These are phyloP conservation scores for Raphidocelis subcapitata DNA, from an alignment of 139 green algal genomes.

Conservation along the genomic window DNA sequence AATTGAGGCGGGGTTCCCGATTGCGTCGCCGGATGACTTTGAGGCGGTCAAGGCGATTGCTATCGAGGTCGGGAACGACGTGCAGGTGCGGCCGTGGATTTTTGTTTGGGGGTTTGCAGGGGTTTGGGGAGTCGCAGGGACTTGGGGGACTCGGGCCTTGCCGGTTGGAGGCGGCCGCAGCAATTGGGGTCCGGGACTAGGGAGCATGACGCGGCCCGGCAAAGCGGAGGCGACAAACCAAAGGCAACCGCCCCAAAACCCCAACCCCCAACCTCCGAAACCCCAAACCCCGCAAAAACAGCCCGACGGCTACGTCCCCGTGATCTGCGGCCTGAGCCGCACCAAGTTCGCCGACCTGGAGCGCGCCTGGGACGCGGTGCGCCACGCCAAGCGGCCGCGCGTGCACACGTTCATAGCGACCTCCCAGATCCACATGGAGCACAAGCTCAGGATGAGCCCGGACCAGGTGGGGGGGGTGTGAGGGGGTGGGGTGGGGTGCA, in stretches of 20 bases:
- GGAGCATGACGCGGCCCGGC: too few relatives aligned
- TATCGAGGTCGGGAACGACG: constrained; percentile 78
- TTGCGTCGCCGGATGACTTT: constrained; percentile 97
- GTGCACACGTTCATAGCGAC: constrained; percentile 99
- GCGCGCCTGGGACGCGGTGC: constrained; percentile 87
- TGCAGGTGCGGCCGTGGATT: constrained; percentile 74
- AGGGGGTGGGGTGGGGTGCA: too few relatives aligned
- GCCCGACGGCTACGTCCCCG: constrained; percentile 91
- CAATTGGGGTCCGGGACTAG: too few relatives aligned
- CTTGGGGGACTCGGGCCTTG: too few relatives aligned
- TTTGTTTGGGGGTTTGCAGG: too few relatives aligned
- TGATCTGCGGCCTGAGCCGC: constrained; percentile 97
- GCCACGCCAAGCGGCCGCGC: constrained; percentile 79
- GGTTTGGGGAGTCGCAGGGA: too few relatives aligned
- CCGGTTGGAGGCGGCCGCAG: too few relatives aligned
- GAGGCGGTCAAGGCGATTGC: constrained; percentile 92
- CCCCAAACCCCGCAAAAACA: constrained; percentile 46
- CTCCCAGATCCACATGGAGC: constrained; percentile 96
- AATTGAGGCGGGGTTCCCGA: constrained; percentile 98
- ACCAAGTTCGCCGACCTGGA: constrained; percentile 82
- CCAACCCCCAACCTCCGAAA: constrained; percentile 36
- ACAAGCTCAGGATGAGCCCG: constrained; percentile 81
- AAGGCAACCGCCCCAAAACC: too few relatives aligned
- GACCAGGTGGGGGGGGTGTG: constrained; percentile 71
- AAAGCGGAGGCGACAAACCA: too few relatives aligned